Base-by-base conservation (phyloP, 495 filamentous ascomycete species). In the Echria macrotheca region DNA sequence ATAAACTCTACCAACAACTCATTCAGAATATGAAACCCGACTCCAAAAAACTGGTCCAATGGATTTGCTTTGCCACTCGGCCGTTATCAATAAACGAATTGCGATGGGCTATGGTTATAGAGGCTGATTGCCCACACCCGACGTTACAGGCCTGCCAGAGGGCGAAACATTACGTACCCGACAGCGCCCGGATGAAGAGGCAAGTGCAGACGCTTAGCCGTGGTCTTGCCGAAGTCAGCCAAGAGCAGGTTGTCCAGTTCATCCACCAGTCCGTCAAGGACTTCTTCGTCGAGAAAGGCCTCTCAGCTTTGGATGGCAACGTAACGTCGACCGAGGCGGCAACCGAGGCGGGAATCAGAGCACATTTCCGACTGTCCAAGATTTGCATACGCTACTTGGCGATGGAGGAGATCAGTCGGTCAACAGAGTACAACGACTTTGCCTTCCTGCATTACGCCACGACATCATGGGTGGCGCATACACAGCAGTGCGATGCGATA, bases 191-290 rank as follows among this genome's bases (percentile, higher is more conserved):
- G 11, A 66, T 69, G 29, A 58, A 57, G 47, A 59, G 49, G 44
- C 53, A 49, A 42, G 47, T 70, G 2, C 53, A 53, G 40, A 54
- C 43, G 41, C 61, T 65, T 21, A 65, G 67, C 33, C 48, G 64
- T 23, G 67, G 67, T 29, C 58, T 74, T 29, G 62, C 52, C 18
- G 67, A 68, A 47, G 52, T 66, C 10, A 56, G 29, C 43, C 36
- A 46, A 21, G 24, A 21, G 21, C 47, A 45, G 32, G 49, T 56
- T 52, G 62, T 66, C 9, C 68, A 70, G 44, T 67, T 72, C 39
- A 66, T 71, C 19, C 70, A 71, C 54, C 59, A 67, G 44, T 62
- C 68, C 31, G 65, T 71, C 55, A 64, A 66, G 37, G 66, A 71
- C 47, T 72, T 68, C 37, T 60, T 70, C 23, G 15, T 60, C 31